Evolutionary conservation across 140 eudicot genomes (phyloP).

Genomic region (Senecio squalidus): DNA sequence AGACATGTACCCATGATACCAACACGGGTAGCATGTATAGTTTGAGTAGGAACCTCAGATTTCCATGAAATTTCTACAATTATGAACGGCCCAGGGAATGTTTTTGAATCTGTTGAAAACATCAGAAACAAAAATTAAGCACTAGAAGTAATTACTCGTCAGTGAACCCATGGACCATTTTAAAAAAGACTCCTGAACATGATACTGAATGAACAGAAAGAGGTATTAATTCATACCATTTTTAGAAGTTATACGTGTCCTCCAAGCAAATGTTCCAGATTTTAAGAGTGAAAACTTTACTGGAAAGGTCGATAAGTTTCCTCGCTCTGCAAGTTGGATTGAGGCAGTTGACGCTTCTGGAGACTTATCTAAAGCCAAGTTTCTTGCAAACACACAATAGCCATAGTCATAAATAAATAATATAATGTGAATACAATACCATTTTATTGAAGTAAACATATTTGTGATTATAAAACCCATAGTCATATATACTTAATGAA

Average conservation of each 20-base stretch:
- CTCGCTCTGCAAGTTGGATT: constrained; percentile 50
- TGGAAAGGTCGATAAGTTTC: constrained; percentile 51
- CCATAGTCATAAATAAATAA: constrained; percentile 5
- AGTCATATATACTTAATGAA: neutral
- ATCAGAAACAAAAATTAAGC: constrained; percentile 19
- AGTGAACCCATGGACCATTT: neutral
- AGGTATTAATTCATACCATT: constrained; percentile 43
- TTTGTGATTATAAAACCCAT: neutral
- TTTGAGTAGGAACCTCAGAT: constrained; percentile 47
- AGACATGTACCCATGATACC: neutral
- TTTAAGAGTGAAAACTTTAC: constrained; percentile 56
- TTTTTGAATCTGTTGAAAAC: constrained; percentile 52
- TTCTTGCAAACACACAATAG: constrained; percentile 33
- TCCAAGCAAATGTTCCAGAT: constrained; percentile 70
- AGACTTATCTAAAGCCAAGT: constrained; percentile 53
- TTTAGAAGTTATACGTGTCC: constrained; percentile 67
- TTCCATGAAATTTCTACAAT: constrained; percentile 61
- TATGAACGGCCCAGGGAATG: constrained; percentile 81
- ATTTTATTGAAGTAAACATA: neutral
- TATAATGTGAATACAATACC: neutral
- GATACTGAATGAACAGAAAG: constrained; percentile 1
- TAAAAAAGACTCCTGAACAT: neutral
- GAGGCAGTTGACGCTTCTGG: constrained; percentile 62
- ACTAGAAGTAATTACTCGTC: neutral
- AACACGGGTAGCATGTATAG: constrained; percentile 9